Evolutionary conservation across 2,329 filamentous ascomycete genomes (phyloP).

Genomic region (Ilyonectria sp.): DNA sequence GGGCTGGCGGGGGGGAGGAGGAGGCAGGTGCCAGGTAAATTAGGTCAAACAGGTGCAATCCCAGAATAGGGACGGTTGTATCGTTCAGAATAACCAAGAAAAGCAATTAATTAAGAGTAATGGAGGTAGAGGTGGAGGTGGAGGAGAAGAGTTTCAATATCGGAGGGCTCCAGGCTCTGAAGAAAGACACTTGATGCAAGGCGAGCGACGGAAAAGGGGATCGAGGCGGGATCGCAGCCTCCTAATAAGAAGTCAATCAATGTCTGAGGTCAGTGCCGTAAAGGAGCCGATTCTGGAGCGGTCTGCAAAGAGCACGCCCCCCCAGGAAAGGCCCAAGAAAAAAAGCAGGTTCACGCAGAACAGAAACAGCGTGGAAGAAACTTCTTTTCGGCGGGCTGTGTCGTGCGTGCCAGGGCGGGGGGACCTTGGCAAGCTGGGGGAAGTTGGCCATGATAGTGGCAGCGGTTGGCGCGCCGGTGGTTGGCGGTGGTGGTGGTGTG

Average conservation of each 20-base stretch:
- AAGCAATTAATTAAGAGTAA: neutral
- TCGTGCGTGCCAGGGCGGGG: neutral
- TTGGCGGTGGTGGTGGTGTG: slow-evolving; percentile 20
- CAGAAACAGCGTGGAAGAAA: neutral
- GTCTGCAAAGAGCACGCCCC: slow-evolving; percentile 7
- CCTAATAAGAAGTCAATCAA: slow-evolving; percentile 43
- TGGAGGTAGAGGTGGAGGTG: neutral
- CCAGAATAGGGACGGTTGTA: neutral
- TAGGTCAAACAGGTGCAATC: slow-evolving; percentile 28
- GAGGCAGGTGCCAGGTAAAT: slow-evolving; percentile 41
- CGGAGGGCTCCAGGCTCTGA: neutral
- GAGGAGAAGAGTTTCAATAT: neutral
- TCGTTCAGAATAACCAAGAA: neutral
- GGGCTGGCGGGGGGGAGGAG: slow-evolving; percentile 21
- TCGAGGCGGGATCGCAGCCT: neutral
- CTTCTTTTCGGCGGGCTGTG: neutral
- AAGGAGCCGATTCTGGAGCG: slow-evolving; percentile 15
- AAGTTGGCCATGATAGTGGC: slow-evolving; percentile 7
- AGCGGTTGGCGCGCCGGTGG: slow-evolving; percentile 11
- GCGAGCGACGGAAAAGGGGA: neutral
- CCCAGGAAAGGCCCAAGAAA: neutral
- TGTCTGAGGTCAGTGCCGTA: slow-evolving; percentile 48
- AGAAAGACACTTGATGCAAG: neutral
- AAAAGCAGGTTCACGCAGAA: neutral
- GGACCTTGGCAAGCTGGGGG: neutral